phyloP scores from a whole-genome alignment of 805 yeast species.

The Cyberlindnera bimundalis region DNA sequence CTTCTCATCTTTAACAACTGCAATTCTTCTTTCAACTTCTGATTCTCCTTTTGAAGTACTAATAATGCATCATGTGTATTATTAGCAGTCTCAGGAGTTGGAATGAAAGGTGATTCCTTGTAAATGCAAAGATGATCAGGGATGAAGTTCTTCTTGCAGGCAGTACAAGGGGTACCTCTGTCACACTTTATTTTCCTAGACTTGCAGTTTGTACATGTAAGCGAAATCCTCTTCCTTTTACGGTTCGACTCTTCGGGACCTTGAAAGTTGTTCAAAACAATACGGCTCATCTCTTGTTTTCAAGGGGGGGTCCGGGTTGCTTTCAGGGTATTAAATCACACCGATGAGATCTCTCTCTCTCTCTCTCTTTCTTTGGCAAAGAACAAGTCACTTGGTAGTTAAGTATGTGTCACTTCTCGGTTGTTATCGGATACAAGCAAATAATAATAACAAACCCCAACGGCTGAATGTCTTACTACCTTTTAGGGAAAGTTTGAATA shows the following conservation, averaged over 20 bases:
- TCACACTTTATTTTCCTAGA: conserved; percentile 27
- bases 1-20: conserved; percentile 9
- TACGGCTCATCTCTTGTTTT: neutral
- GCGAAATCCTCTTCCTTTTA: conserved; percentile 11
- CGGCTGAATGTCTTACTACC: too few relatives aligned
- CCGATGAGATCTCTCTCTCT: too few relatives aligned
- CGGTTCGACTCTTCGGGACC: neutral
- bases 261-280: conserved; percentile 1
- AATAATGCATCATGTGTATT: conserved; percentile 14
- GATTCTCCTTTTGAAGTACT: conserved; percentile 19
- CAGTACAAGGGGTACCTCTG: conserved; percentile 24
- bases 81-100: conserved; percentile 21
- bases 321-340: too few relatives aligned
- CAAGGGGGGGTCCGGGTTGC: too few relatives aligned
- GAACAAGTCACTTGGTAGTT: too few relatives aligned
- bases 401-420: too few relatives aligned
- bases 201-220: conserved; percentile 25
- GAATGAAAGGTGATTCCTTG: conserved; percentile 29
- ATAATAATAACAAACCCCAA: too few relatives aligned
- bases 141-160: conserved; percentile 23
- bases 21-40: conserved; percentile 16
- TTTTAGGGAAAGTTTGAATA: too few relatives aligned
- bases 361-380: too few relatives aligned
- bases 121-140: conserved; percentile 26
- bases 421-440: too few relatives aligned